Percentiles rank a stretch among this genome's conserved stretches.
Conservation (phyloP, 2,329 filamentous ascomycete genomes). For the Hortaea werneckii region DNA sequence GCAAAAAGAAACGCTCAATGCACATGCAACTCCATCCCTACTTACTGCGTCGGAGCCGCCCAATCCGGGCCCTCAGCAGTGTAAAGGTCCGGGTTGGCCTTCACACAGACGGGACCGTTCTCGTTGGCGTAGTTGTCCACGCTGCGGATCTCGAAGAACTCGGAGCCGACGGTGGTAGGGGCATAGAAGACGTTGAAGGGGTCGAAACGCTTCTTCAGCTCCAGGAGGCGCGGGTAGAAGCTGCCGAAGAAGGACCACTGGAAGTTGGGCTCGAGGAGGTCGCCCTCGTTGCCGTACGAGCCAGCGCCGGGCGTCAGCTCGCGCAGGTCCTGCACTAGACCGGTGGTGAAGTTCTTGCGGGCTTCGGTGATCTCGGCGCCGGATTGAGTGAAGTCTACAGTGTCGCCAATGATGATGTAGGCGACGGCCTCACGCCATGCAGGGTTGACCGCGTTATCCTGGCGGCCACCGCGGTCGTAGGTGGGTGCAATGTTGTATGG, state of each 20-base stretch:
- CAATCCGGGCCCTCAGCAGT: too few species aligned
- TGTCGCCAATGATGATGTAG: conserved; percentile 5
- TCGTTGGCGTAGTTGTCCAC: too few species aligned
- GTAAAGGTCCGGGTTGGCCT: too few species aligned
- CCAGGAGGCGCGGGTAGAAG: conserved; percentile 3
- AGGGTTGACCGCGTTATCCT: conserved; percentile 2
- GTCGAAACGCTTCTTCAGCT: conserved; percentile 7
- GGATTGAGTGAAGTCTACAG: too few species aligned
- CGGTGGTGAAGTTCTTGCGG: too few species aligned
- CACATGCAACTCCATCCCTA: too few species aligned
- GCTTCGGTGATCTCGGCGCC: too few species aligned
- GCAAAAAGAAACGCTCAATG: too few species aligned
- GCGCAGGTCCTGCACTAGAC: neutral
- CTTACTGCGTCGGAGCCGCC: too few species aligned
- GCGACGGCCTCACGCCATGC: conserved; percentile 6
- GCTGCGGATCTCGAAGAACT: neutral
- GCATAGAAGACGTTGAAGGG: conserved; percentile 5
- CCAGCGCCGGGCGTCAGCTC: conserved; percentile 5
- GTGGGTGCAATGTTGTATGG: conserved; percentile 6
- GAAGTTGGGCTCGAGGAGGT: conserved; percentile 7
- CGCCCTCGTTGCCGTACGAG: conserved; percentile 7
- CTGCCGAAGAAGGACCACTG: conserved; percentile 7
- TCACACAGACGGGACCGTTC: too few species aligned
- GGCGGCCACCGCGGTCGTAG: neutral
- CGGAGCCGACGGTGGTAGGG: conserved; percentile 1